Base-by-base conservation (phyloP, 148 eudicot genomes). In the Mesembryanthemum crystallinum region DNA sequence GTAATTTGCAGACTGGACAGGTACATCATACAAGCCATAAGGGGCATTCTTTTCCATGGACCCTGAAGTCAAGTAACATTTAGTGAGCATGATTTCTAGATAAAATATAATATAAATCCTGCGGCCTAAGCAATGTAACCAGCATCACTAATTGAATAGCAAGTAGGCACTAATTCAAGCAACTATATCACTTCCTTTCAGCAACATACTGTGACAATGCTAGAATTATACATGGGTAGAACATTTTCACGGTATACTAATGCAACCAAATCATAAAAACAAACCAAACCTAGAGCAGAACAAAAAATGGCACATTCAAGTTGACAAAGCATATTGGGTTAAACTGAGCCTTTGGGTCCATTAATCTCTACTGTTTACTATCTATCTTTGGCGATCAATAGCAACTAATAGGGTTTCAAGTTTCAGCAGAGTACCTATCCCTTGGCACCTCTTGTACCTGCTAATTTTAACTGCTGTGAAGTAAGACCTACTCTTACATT, bases 1-100 rank as follows among this genome's bases (percentile, higher is more conserved):
- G 71, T 25, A 54, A 64, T 79, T 81, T 39, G 80, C 59, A 67
- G 90, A 82, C 28, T 83, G 73, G 76, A 73, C 69, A 28, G 82
- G 88, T 28, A 83, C 77, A 82, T 83, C 88, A 78, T 83, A 77
- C 39, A 78, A 76, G 33, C 83, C 85, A 76, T 83, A 82, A 25
- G 51, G 83, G 47, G 65, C 77, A 60, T 77, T 88, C 67, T 78
- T 87, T 65, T 64, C 66, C 81, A 81, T 61, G 83, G 63, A 78
- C 71, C 85, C 96, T 87, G 91, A 78, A 69, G 49, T 5, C 47
- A 47, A 74, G 21, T 69, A 77, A 55, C 51, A 71, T 45, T 12
- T 29, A 33, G 52, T 21, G 62, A 75, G 7, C 60, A 69, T 42
- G 21, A 39, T 67, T 28, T 14, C 28, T 5, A 28, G 27, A 23